Evolutionary conservation across 192 early-diverging fungal species (phyloP).

Genomic region (Coemansia sp.): DNA sequence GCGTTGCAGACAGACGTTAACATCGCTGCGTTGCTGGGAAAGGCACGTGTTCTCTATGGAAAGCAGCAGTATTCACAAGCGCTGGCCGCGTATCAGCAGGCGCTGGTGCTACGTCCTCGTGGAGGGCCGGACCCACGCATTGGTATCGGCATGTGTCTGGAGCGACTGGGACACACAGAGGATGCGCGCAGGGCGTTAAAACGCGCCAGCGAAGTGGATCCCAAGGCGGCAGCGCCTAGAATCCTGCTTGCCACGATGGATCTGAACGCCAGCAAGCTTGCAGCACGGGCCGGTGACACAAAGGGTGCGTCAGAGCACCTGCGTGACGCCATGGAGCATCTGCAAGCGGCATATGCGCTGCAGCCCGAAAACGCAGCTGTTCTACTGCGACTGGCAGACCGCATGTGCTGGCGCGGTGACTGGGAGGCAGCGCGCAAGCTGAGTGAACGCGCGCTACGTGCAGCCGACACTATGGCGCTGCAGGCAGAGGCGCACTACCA

Average conservation of each 20-base stretch:
- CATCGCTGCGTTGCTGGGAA: constrained; percentile 60
- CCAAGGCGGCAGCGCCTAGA: constrained; percentile 66
- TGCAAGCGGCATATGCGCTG: constrained; percentile 29
- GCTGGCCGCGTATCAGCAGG: constrained; percentile 74
- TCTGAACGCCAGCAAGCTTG: constrained; percentile 69
- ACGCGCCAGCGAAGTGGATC: constrained; percentile 67
- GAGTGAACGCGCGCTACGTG: constrained; percentile 45
- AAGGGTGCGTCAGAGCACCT: constrained; percentile 2
- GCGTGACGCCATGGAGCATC: constrained; percentile 27
- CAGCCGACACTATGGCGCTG: constrained; percentile 56
- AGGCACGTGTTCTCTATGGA: constrained; percentile 61
- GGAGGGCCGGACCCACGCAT: constrained; percentile 71
- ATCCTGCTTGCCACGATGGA: constrained; percentile 76
- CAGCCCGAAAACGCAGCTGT: constrained; percentile 34
- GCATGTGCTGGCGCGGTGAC: constrained; percentile 54
- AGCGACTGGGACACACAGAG: constrained; percentile 64
- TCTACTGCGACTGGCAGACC: constrained; percentile 59
- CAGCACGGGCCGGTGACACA: not conserved
- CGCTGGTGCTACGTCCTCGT: constrained; percentile 62
- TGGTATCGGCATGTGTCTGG: constrained; percentile 85
- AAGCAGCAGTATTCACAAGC: constrained; percentile 68
- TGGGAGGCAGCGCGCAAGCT: constrained; percentile 44
- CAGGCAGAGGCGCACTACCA: constrained; percentile 66
- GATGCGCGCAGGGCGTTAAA: constrained; percentile 73
- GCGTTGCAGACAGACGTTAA: constrained; percentile 50